These are phyloP conservation scores for Ophiostoma fasciatum DNA, from an alignment of 2,329 filamentous ascomycete genomes.

Conservation along the genomic window DNA sequence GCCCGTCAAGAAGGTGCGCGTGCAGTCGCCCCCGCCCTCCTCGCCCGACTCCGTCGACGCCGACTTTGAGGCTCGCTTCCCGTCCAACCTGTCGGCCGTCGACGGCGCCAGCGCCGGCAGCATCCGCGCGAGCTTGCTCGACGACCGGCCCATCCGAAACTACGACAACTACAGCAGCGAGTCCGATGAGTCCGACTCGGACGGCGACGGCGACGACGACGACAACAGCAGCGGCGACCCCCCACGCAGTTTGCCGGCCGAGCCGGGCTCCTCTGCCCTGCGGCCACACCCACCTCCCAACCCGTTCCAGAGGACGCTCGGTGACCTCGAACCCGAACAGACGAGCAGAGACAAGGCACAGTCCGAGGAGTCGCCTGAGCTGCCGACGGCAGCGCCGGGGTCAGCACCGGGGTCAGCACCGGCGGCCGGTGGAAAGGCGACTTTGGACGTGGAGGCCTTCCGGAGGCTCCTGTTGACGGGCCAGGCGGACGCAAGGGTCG, in stretches of 20 bases:
- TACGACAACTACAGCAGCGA: slow-evolving; percentile 17
- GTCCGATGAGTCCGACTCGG: slow-evolving; percentile 13
- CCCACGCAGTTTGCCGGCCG: neutral
- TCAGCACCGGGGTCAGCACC: slow-evolving; percentile 19
- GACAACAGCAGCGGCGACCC: slow-evolving; percentile 6
- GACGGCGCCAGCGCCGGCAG: no score
- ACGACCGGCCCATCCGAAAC: slow-evolving; percentile 7
- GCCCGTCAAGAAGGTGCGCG: slow-evolving; percentile 51
- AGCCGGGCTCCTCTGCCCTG: neutral
- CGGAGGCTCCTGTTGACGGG: slow-evolving; percentile 63
- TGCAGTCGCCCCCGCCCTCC: slow-evolving; percentile 49
- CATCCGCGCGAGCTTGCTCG: neutral
- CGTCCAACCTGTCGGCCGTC: slow-evolving; percentile 18
- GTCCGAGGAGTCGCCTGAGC: neutral
- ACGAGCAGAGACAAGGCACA: slow-evolving; percentile 13
- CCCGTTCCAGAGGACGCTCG: slow-evolving; percentile 41
- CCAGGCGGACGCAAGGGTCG: slow-evolving; percentile 27
- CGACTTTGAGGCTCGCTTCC: slow-evolving; percentile 17
- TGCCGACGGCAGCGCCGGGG: no score
- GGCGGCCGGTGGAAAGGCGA: slow-evolving; percentile 24
- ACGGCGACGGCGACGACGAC: slow-evolving; percentile 20
- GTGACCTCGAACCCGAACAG: slow-evolving; percentile 29
- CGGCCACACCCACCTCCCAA: slow-evolving; percentile 25
- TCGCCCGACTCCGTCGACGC: slow-evolving; percentile 35
- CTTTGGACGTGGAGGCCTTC: slow-evolving; percentile 66